These are phyloP conservation scores for Fagopyrum homotropicum DNA, from an alignment of 148 eudicot species.

Conservation along the genomic window DNA sequence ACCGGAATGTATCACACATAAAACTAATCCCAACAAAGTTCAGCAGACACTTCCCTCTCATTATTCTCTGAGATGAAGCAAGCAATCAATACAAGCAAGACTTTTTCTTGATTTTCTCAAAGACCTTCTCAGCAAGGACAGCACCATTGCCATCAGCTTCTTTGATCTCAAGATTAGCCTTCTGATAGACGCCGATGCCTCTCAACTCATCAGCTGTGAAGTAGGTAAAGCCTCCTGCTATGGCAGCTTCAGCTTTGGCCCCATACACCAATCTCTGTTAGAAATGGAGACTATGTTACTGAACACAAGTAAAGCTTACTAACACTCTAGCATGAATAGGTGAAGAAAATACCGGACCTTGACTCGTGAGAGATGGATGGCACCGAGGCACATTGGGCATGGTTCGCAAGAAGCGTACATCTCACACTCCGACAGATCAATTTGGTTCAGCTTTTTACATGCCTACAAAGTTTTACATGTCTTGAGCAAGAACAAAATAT, in stretches of 20 bases:
- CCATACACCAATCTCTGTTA: conserved; percentile 28
- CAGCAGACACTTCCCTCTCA: background rate
- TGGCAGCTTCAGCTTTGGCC: conserved; percentile 67
- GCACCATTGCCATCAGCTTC: conserved; percentile 14
- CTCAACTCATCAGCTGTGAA: conserved; percentile 55
- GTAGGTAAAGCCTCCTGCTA: conserved; percentile 54
- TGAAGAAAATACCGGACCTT: conserved; percentile 1
- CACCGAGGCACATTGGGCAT: conserved; percentile 70
- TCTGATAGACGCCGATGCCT: conserved; percentile 15
- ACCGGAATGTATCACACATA: too few species aligned
- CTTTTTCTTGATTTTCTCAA: conserved; percentile 13
- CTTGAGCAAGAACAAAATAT: too few species aligned
- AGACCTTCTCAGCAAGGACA: conserved; percentile 8
- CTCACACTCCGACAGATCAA: conserved; percentile 64
- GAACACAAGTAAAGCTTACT: background rate
- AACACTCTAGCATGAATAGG: background rate
- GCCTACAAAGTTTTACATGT: background rate
- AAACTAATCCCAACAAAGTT: too few species aligned
- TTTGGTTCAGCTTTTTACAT: conserved; percentile 43
- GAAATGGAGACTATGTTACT: background rate
- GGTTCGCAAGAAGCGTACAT: conserved; percentile 68
- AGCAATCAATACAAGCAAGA: conserved; percentile 1
- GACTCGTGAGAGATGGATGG: conserved; percentile 52
- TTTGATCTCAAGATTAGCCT: conserved; percentile 15
- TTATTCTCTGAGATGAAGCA: background rate